phyloP scores from a whole-genome alignment of 1,139 yeast species.

The Candida glucosophila region DNA sequence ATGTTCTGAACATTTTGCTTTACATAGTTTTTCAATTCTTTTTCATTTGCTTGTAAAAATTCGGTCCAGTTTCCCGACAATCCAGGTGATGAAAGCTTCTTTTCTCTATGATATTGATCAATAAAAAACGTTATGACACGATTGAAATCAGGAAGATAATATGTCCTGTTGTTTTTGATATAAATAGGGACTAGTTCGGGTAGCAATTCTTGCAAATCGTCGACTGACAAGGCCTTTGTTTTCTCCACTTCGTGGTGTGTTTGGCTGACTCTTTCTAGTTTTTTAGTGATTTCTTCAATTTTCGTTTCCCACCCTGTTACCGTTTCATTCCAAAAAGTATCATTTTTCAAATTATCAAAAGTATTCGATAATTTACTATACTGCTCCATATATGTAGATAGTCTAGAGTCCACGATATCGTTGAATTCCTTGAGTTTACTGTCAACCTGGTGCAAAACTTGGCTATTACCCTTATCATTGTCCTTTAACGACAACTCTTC shows the following conservation, averaged over 20 bases:
- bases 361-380: too few relatives aligned
- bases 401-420: too few relatives aligned
- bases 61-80: constrained; percentile 13
- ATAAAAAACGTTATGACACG: constrained; percentile 27
- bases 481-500: too few relatives aligned
- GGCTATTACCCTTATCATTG: too few relatives aligned
- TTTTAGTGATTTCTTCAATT: constrained; percentile 9
- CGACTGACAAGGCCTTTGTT: constrained; percentile 15
- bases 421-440: too few relatives aligned
- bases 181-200: constrained; percentile 28
- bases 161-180: constrained; percentile 25
- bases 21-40: constrained; percentile 12
- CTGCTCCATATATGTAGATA: too few relatives aligned
- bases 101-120: constrained; percentile 17
- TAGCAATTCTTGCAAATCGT: constrained; percentile 14
- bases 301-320: too few relatives aligned
- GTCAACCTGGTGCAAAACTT: too few relatives aligned
- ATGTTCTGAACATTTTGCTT: constrained; percentile 5
- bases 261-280: constrained; percentile 13
- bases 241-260: too few relatives aligned
- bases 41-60: constrained; percentile 14
- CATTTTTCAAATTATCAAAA: too few relatives aligned
- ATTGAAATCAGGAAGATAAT: constrained; percentile 33
- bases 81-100: constrained; percentile 3
- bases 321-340: too few relatives aligned